Evolutionary conservation across 352 stramenopile genomes (phyloP).

Genomic region (Phytophthora litchii): DNA sequence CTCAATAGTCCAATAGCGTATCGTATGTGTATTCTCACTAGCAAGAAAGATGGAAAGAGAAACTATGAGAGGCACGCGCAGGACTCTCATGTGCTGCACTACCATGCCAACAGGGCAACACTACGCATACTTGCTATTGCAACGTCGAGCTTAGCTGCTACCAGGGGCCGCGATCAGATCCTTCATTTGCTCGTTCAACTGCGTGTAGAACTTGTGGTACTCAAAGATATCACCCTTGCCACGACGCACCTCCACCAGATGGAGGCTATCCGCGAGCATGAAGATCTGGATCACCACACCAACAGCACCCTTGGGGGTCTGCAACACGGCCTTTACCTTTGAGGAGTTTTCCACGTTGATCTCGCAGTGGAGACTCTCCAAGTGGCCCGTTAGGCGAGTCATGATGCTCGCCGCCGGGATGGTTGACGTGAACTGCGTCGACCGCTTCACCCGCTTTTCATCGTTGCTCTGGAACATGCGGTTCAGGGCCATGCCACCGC

Average conservation of each 20-base stretch:
- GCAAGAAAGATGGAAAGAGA: slow-evolving; percentile 33
- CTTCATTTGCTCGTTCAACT: slow-evolving; percentile 89
- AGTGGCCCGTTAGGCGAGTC: slow-evolving; percentile 70
- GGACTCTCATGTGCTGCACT: slow-evolving; percentile 6
- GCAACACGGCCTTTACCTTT: slow-evolving; percentile 86
- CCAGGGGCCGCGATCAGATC: slow-evolving; percentile 66
- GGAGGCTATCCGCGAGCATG: slow-evolving; percentile 82
- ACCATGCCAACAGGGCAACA: slow-evolving; percentile 19
- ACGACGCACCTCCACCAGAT: slow-evolving; percentile 89
- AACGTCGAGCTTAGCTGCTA: slow-evolving; percentile 23
- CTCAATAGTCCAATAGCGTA: slow-evolving; percentile 20
- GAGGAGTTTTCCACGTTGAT: slow-evolving; percentile 79
- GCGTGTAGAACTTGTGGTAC: slow-evolving; percentile 92
- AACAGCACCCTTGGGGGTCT: slow-evolving; percentile 88
- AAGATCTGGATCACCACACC: slow-evolving; percentile 92
- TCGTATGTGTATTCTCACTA: slow-evolving; percentile 41
- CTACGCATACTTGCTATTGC: slow-evolving; percentile 31
- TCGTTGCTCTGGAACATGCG: slow-evolving; percentile 90
- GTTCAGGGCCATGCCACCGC: slow-evolving; percentile 90
- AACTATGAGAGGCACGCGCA: slow-evolving; percentile 2
- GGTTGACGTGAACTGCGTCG: slow-evolving; percentile 88
- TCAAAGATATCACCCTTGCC: slow-evolving; percentile 92
- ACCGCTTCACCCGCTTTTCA: slow-evolving; percentile 85
- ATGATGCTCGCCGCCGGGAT: slow-evolving; percentile 83
- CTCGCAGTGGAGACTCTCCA: slow-evolving; percentile 81